Evolutionary conservation across 192 early-diverging fungal species (phyloP).

Genomic region (Thamnidium elegans): DNA sequence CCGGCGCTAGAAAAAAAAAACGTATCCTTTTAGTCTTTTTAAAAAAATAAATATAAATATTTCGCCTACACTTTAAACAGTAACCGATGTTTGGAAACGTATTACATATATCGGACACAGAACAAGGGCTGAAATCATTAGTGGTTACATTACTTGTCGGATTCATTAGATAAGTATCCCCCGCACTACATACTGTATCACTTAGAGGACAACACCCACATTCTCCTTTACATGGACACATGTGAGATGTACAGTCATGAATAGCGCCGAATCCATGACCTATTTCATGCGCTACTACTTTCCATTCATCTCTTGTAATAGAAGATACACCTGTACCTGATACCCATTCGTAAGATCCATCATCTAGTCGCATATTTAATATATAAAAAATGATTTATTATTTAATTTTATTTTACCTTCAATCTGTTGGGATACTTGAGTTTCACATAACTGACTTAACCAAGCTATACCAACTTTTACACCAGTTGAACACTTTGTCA

Average conservation of each 20-base stretch:
- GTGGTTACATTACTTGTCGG: slow-evolving; percentile 64
- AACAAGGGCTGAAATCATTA: slow-evolving; percentile 69
- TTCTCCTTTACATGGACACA: slow-evolving; percentile 54
- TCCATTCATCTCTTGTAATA: slow-evolving; percentile 81
- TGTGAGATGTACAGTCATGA: slow-evolving; percentile 78
- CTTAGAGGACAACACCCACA: slow-evolving; percentile 73
- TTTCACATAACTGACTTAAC: slow-evolving; percentile 73
- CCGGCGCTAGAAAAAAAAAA: slow-evolving; percentile 32
- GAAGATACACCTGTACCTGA: slow-evolving; percentile 89
- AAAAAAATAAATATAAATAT: background rate
- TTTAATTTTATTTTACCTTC: slow-evolving; percentile 12
- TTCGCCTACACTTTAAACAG: slow-evolving; percentile 38
- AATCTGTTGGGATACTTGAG: slow-evolving; percentile 52
- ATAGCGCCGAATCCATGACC: slow-evolving; percentile 88
- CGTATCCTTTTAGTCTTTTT: background rate
- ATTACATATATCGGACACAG: slow-evolving; percentile 54
- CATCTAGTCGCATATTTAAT: slow-evolving; percentile 34
- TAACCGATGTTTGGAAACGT: slow-evolving; percentile 35
- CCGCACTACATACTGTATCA: slow-evolving; percentile 59
- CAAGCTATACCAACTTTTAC: slow-evolving; percentile 86
- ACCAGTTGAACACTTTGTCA: slow-evolving; percentile 80
- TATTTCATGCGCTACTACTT: slow-evolving; percentile 93
- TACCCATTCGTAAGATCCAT: slow-evolving; percentile 43
- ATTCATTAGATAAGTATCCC: slow-evolving; percentile 69
- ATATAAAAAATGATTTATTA: background rate